Evolutionary conservation across 345 rosid genomes (phyloP).

Genomic region (Triadica sebifera): DNA sequence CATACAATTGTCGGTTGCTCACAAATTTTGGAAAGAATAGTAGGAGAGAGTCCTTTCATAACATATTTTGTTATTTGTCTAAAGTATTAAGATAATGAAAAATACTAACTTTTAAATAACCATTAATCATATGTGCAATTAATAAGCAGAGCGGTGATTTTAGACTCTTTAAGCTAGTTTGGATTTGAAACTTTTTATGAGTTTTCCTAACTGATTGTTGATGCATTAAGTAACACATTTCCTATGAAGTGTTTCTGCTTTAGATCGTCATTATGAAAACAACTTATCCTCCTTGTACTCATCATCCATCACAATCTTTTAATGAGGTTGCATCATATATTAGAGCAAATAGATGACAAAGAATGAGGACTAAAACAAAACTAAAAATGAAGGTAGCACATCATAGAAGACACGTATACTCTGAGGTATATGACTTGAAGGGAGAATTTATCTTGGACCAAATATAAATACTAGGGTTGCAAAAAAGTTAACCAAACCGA

Average conservation of each 20-base stretch:
- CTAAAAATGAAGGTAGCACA: constrained; percentile 15
- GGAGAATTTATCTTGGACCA: too few relatives aligned
- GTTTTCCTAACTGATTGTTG: too few relatives aligned
- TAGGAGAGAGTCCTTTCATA: neutral
- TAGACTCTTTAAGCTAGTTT: neutral
- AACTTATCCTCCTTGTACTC: neutral
- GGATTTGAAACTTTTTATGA: neutral
- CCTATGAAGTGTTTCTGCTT: neutral
- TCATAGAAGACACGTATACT: constrained; percentile 61
- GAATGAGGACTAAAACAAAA: constrained; percentile 14
- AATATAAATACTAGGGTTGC: too few relatives aligned
- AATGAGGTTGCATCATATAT: neutral
- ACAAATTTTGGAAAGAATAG: neutral
- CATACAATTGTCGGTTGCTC: neutral
- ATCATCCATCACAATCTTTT: neutral
- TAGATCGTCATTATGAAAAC: neutral
- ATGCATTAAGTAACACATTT: neutral
- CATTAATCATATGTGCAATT: neutral
- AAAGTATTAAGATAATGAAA: neutral
- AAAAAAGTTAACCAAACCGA: too few relatives aligned
- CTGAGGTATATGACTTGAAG: too few relatives aligned
- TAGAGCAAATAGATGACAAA: neutral
- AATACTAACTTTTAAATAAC: neutral
- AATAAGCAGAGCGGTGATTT: neutral
- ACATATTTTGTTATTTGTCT: neutral